Conservation (phyloP, 768 basidiomycete species). For the Astraeus odoratus region DNA sequence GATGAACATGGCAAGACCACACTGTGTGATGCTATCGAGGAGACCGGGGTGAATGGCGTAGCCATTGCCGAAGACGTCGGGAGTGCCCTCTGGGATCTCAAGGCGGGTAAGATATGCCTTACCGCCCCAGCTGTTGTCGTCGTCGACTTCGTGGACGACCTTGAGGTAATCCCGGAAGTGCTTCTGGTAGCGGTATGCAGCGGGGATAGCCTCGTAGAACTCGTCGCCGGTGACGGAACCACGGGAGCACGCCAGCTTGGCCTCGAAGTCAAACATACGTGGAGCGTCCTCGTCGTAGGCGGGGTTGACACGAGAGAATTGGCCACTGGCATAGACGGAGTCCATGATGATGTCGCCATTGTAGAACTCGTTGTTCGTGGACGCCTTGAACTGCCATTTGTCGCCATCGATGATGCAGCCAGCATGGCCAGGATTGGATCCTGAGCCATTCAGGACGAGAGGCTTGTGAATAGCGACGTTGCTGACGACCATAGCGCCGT, state of each 20-base stretch:
- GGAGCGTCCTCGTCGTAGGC: constrained; percentile 18
- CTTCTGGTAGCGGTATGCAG: constrained; percentile 11
- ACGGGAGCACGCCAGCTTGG: constrained; percentile 13
- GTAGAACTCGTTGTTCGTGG: constrained; percentile 17
- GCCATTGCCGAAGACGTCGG: constrained; percentile 23
- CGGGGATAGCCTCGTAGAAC: constrained; percentile 11
- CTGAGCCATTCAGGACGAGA: constrained; percentile 15
- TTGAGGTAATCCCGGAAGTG: constrained; percentile 24
- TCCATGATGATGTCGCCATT: constrained; percentile 22
- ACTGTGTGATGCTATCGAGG: constrained; percentile 27
- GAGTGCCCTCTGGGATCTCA: constrained; percentile 14
- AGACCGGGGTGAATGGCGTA: constrained; percentile 29
- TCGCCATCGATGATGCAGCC: constrained; percentile 23
- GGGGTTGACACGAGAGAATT: constrained; percentile 21
- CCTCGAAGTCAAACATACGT: constrained; percentile 17
- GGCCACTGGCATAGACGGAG: constrained; percentile 24
- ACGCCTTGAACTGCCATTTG: constrained; percentile 24
- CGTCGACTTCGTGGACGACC: constrained; percentile 21
- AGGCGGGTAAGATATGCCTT: constrained; percentile 23
- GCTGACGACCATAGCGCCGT: constrained; percentile 24
- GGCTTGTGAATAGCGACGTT: constrained; percentile 26
- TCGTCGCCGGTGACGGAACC: constrained; percentile 11
- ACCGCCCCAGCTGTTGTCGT: constrained; percentile 20
- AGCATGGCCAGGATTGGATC: constrained; percentile 9
- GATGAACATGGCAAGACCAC: constrained; percentile 24